phyloP scores from a whole-genome alignment of 805 yeast genomes.

The Myxozyma lipomycoides region DNA sequence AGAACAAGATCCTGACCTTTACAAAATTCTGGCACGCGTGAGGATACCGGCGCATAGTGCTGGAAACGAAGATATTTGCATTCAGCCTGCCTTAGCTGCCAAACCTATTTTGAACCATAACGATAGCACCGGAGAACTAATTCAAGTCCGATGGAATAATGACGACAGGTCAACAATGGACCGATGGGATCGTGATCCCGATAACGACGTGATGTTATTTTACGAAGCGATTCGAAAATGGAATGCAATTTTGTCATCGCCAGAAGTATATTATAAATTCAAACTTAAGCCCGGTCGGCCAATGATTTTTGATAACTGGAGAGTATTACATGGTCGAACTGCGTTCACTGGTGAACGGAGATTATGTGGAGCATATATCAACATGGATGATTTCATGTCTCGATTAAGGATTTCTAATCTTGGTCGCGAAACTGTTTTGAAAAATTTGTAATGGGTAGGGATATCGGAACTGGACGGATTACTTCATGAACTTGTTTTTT shows the following conservation, averaged over 20 bases:
- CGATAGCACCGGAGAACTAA: constrained; percentile 45
- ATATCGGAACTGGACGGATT: too few relatives aligned
- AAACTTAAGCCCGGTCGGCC: constrained; percentile 63
- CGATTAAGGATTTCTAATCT: constrained; percentile 45
- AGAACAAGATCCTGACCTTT: constrained; percentile 48
- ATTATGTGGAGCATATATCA: constrained; percentile 69
- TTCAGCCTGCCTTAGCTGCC: constrained; percentile 53
- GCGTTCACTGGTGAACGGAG: constrained; percentile 63
- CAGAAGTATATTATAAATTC: constrained; percentile 50
- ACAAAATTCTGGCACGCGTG: constrained; percentile 46
- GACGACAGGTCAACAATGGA: constrained; percentile 64
- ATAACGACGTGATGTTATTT: constrained; percentile 45
- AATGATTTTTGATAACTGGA: constrained; percentile 68
- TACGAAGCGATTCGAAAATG: constrained; percentile 58
- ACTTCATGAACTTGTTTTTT: too few relatives aligned
- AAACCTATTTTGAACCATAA: constrained; percentile 55
- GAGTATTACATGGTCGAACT: constrained; percentile 65
- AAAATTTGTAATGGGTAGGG: constrained; percentile 1
- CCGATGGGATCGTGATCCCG: constrained; percentile 42
- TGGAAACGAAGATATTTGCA: constrained; percentile 61
- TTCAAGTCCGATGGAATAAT: constrained; percentile 69
- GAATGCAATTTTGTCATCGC: constrained; percentile 49
- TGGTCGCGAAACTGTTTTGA: constrained; percentile 44
- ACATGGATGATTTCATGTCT: constrained; percentile 61
- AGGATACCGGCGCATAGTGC: constrained; percentile 71